These are phyloP conservation scores for Lindgomyces ingoldianus DNA, from an alignment of 495 filamentous ascomycete species.

Conservation along the genomic window DNA sequence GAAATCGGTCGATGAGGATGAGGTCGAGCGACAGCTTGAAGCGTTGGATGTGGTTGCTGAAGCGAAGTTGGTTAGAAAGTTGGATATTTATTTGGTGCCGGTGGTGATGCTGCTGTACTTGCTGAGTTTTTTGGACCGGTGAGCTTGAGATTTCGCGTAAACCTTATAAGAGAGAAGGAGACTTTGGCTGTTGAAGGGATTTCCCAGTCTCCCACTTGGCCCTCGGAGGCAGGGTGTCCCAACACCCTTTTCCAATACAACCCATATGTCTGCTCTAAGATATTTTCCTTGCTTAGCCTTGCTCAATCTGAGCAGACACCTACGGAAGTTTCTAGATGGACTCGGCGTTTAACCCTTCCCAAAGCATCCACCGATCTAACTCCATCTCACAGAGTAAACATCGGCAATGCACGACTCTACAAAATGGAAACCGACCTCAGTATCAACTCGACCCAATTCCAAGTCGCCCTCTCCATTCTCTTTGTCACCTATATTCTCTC, in stretches of 20 bases:
- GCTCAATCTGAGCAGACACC: too few species aligned
- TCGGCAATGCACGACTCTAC: constrained; percentile 74
- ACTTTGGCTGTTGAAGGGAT: too few species aligned
- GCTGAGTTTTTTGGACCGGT: constrained; percentile 67
- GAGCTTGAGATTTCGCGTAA: constrained; percentile 15
- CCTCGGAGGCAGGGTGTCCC: too few species aligned
- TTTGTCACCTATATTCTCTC: constrained; percentile 67
- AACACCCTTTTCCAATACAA: not conserved
- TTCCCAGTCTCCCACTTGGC: too few species aligned
- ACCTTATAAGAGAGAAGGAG: not conserved
- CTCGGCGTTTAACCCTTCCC: too few species aligned
- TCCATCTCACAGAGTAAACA: constrained; percentile 67
- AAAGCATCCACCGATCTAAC: too few species aligned
- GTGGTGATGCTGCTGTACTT: constrained; percentile 63
- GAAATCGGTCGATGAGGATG: constrained; percentile 12
- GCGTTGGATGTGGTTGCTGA: constrained; percentile 50
- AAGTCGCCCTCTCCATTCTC: constrained; percentile 68
- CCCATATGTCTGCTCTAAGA: constrained; percentile 6
- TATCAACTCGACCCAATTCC: constrained; percentile 64
- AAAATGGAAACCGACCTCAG: constrained; percentile 66
- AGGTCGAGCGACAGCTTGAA: constrained; percentile 28
- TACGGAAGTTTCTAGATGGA: too few species aligned
- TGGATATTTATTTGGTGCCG: constrained; percentile 63
- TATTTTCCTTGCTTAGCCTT: too few species aligned
- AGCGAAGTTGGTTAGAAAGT: constrained; percentile 52